A percentile compares a stretch with the other conserved stretches of the same genome.
Conservation (phyloP, 1,284 basidiomycete species). For the Apiotrichum akiyoshidainum region DNA sequence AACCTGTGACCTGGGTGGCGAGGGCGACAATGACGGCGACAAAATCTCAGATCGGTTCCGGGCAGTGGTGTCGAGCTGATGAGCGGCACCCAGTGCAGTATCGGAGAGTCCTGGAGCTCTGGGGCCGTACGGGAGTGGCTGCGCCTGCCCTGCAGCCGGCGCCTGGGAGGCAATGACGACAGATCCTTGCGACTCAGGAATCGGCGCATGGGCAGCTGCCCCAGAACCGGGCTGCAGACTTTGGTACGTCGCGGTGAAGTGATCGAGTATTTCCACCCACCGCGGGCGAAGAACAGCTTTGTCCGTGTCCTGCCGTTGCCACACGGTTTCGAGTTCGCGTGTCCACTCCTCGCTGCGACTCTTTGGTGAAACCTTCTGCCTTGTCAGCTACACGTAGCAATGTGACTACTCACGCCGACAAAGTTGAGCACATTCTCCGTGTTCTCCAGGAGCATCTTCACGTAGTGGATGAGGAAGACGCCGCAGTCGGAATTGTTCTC, state of each 20-base stretch:
- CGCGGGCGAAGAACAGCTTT: background rate
- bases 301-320: background rate
- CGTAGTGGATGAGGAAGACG: conserved; percentile 52
- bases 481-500: conserved; percentile 57
- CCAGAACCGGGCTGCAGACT: background rate
- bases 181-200: background rate
- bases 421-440: conserved; percentile 36
- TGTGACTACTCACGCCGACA: conserved; percentile 34
- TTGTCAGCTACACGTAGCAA: background rate
- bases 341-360: conserved; percentile 14
- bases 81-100: too few relatives aligned
- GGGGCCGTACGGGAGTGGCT: too few relatives aligned
- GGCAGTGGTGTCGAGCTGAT: too few relatives aligned
- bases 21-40: too few relatives aligned
- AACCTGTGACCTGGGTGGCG: too few relatives aligned
- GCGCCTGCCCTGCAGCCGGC: background rate
- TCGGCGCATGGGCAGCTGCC: background rate
- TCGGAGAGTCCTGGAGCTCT: too few relatives aligned
- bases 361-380: conserved; percentile 26
- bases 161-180: background rate
- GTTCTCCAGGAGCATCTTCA: conserved; percentile 39
- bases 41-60: too few relatives aligned
- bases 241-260: background rate
- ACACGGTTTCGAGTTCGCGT: conserved; percentile 12
- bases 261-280: background rate